phyloP scores from a whole-genome alignment of 306 rosid genomes.

The Delonix regia region DNA sequence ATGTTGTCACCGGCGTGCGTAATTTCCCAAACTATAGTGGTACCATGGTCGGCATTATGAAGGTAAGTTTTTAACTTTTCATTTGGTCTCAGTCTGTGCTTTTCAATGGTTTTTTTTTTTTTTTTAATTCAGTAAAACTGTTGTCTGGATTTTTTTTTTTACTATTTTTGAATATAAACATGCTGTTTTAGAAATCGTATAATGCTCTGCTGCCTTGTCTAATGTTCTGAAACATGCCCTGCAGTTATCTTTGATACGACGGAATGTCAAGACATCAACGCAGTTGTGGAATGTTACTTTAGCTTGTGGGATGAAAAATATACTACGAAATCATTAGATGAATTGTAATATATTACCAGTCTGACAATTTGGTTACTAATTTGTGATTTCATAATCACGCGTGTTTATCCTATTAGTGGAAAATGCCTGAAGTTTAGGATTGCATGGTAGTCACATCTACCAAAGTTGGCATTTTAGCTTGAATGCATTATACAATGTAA shows the following conservation, averaged over 20 bases:
- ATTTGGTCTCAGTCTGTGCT: background rate
- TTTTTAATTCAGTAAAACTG: too few species aligned
- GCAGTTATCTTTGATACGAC: background rate
- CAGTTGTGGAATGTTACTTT: background rate
- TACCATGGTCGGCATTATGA: conserved; percentile 80
- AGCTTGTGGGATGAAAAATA: background rate
- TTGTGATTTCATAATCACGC: background rate
- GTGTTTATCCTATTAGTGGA: background rate
- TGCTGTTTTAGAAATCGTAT: background rate
- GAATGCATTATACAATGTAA: background rate
- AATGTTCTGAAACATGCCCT: background rate
- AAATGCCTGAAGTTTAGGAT: background rate
- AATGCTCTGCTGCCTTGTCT: background rate
- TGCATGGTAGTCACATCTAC: background rate
- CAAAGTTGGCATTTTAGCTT: background rate
- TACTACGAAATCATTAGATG: background rate
- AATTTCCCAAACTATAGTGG: conserved; percentile 65
- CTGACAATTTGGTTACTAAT: background rate
- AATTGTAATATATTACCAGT: background rate
- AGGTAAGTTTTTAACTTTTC: conserved; percentile 61
- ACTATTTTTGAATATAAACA: background rate
- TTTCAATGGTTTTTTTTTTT: background rate
- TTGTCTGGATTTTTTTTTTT: background rate
- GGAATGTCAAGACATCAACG: background rate
- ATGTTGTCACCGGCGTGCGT: conserved; percentile 69